Evolutionary conservation across 805 yeast genomes (phyloP), one percentile per base, ranked within the genome.

Genomic region (Dipodascus geniculatus): DNA sequence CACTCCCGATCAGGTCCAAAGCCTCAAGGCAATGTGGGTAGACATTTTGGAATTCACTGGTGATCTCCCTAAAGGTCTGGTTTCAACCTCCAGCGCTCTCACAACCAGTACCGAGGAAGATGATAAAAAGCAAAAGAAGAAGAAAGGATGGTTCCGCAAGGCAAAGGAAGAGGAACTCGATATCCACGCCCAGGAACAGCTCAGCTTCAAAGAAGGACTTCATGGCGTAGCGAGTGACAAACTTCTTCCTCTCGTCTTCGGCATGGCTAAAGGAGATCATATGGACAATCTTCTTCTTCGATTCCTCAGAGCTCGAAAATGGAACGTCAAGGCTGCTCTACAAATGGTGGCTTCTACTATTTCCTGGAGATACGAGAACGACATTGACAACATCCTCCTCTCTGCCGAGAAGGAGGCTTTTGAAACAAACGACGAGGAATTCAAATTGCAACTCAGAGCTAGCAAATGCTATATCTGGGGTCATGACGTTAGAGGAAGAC

Each of bases 271-370:
- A 69, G 77, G 81, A 47, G 98, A 91, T 66, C 75, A 83, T 49
- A 85, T 95, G 2, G 99, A 93, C 68, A 83, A 85, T 61, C 68
- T 83, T 59, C 51, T 87, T 28, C 73, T 90, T 63, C 77, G 95
- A 62, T 90, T 84, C 62, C 69, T 87, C 23, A 76, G 96, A 60
- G 96, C 96, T 42, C 81, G 96, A 69, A 88, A 88, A 69, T 88
- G 88, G 83, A 80, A 85, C 58, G 74, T 82, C 22, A 83, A 80
- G 60, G 79, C 81, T 62, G 75, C 88, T 0, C 65, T 86, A 54
- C 71, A 73, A 20, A 88, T 89, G 95, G 63, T 87, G 51, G 74
- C 83, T n/a, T 73, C 77, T 57, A 82, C 95, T 3, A 66, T 87
- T 59, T 74, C 77, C 57, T 90, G 96, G 96, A 80, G 97, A 38